Conservation (phyloP, 1,284 basidiomycete genomes). For the Ceratobasidium papillatum region DNA sequence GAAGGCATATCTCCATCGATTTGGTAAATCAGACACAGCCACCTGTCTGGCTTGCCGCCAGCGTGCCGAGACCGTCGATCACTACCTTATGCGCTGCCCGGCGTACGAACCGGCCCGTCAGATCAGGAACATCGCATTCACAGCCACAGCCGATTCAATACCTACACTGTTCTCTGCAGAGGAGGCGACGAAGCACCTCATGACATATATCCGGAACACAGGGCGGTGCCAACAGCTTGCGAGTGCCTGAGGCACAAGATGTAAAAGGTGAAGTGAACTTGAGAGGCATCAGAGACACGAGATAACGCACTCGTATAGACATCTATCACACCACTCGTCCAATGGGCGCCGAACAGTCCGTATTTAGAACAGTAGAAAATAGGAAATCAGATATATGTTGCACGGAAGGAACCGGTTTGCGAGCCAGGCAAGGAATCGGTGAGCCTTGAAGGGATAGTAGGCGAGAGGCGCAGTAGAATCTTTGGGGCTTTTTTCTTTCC, state of each 20-base stretch:
- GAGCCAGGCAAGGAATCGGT: not conserved
- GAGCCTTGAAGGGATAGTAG: not conserved
- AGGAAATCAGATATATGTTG: not conserved
- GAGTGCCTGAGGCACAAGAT: not conserved
- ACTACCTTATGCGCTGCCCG: constrained; percentile 13
- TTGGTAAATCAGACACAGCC: not conserved
- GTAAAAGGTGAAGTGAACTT: not conserved
- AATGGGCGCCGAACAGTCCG: not conserved
- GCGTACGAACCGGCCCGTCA: not conserved
- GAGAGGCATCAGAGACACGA: not conserved
- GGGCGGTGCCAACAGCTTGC: not conserved
- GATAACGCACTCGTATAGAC: not conserved
- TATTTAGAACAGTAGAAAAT: not conserved
- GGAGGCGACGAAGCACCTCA: not conserved
- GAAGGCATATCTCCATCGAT: not conserved
- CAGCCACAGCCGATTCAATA: not conserved
- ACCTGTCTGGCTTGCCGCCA: not conserved
- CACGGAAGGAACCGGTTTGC: not conserved
- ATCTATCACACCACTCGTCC: not conserved
- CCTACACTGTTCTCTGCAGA: not conserved
- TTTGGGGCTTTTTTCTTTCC: not conserved
- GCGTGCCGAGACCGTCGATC: not conserved
- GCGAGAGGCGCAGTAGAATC: not conserved
- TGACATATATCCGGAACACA: not conserved
- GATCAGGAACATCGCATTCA: not conserved